Percentiles rank a stretch among this genome's conserved stretches.
These are phyloP conservation scores for Boletellus ananas DNA, from an alignment of 768 basidiomycete genomes.

Conservation along the genomic window DNA sequence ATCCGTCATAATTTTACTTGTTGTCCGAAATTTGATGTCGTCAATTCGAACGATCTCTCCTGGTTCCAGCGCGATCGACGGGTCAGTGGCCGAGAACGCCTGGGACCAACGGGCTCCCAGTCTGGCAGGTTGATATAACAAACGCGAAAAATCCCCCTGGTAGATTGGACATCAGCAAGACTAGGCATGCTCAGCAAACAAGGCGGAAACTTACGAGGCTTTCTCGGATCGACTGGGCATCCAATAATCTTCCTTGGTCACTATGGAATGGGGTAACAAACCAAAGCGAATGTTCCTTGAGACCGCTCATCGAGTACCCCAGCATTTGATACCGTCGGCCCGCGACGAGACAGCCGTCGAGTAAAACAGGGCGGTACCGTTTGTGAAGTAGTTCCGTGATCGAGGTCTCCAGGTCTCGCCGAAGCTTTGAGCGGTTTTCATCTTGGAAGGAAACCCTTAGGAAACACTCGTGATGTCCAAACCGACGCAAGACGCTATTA, in stretches of 20 bases:
- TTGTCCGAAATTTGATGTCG: slow-evolving; percentile 28
- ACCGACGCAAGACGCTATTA: slow-evolving; percentile 38
- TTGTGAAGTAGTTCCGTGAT: slow-evolving; percentile 30
- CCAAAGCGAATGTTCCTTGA: slow-evolving; percentile 46
- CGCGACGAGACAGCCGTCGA: slow-evolving; percentile 36
- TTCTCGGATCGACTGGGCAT: slow-evolving; percentile 29
- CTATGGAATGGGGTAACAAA: slow-evolving; percentile 44
- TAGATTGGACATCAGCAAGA: slow-evolving; percentile 3
- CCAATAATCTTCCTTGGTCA: slow-evolving; percentile 18
- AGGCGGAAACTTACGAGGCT: slow-evolving; percentile 29
- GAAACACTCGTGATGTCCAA: slow-evolving; percentile 39
- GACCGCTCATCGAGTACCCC: slow-evolving; percentile 52
- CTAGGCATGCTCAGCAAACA: not conserved
- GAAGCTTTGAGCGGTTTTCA: slow-evolving; percentile 38
- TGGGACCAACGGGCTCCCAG: slow-evolving; percentile 53
- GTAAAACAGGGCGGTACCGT: slow-evolving; percentile 35
- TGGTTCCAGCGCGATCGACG: slow-evolving; percentile 36
- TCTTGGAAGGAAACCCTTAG: slow-evolving; percentile 48
- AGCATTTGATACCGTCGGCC: slow-evolving; percentile 45
- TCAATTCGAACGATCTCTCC: slow-evolving; percentile 32
- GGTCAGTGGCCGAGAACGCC: slow-evolving; percentile 50
- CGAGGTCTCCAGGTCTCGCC: slow-evolving; percentile 29
- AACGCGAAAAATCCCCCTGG: slow-evolving; percentile 39
- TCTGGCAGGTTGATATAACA: slow-evolving; percentile 41
- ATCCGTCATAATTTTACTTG: slow-evolving; percentile 44